Evolutionary conservation across 768 basidiomycete species (phyloP).

Genomic region (Pisolithus orientalis): DNA sequence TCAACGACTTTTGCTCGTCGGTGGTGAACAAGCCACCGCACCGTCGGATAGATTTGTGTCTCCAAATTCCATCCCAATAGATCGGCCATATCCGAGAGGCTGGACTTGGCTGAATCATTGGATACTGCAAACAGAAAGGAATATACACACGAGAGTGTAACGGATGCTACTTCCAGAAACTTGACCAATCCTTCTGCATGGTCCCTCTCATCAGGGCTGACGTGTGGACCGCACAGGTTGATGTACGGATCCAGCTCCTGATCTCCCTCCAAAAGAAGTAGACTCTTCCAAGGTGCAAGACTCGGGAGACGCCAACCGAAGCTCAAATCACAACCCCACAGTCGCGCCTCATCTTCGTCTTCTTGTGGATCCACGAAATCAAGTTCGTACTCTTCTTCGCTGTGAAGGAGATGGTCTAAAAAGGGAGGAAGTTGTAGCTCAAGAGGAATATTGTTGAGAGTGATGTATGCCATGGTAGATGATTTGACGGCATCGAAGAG

Average conservation of each 20-base stretch:
- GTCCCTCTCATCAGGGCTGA: slow-evolving; percentile 57
- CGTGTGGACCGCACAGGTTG: slow-evolving; percentile 52
- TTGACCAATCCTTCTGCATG: slow-evolving; percentile 67
- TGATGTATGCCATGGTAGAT: slow-evolving; percentile 70
- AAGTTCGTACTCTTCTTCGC: slow-evolving; percentile 50
- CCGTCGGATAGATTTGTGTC: slow-evolving; percentile 81
- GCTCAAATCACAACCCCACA: slow-evolving; percentile 64
- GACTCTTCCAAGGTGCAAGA: slow-evolving; percentile 87
- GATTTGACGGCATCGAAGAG: slow-evolving; percentile 77
- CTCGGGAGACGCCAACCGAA: slow-evolving; percentile 69
- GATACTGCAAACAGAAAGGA: background rate
- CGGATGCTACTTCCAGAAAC: slow-evolving; percentile 68
- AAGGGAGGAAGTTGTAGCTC: slow-evolving; percentile 85
- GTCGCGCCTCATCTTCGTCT: slow-evolving; percentile 43
- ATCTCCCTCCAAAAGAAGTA: slow-evolving; percentile 67
- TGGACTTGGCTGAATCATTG: slow-evolving; percentile 18
- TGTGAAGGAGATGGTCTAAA: slow-evolving; percentile 65
- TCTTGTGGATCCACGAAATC: slow-evolving; percentile 46
- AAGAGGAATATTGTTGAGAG: slow-evolving; percentile 71
- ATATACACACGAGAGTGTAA: slow-evolving; percentile 66
- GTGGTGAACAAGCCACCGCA: slow-evolving; percentile 88
- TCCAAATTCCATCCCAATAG: slow-evolving; percentile 80
- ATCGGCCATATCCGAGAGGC: slow-evolving; percentile 74
- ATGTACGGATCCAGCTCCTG: slow-evolving; percentile 53
- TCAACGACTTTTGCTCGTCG: slow-evolving; percentile 88